A percentile compares a stretch with the other conserved stretches of the same genome.
phyloP scores from a whole-genome alignment of 1,284 basidiomycete genomes.

The Quambalaria eucalypti region DNA sequence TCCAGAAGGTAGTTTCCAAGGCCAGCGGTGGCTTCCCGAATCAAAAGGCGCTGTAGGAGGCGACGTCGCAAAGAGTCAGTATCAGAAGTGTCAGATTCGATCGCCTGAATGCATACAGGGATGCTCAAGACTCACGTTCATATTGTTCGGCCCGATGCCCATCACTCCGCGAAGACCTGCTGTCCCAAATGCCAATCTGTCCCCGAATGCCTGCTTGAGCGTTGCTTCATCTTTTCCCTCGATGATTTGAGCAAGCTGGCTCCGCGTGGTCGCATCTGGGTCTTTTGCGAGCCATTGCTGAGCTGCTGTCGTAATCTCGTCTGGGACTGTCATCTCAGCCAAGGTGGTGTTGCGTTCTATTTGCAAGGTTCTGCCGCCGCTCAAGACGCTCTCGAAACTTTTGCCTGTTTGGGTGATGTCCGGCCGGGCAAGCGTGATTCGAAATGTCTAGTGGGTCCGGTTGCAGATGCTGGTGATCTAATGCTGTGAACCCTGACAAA shows the following conservation, averaged over 20 bases:
- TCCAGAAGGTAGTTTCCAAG: conserved; percentile 23
- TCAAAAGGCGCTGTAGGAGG: conserved; percentile 22
- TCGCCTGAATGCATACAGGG: not conserved
- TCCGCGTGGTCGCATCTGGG: conserved; percentile 19
- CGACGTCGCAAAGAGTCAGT: not conserved
- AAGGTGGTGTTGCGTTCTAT: no score
- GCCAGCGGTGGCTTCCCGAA: conserved; percentile 30
- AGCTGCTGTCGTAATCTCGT: not conserved
- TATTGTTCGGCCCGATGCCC: conserved; percentile 30
- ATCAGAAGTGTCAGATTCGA: not conserved
- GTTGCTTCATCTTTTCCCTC: conserved; percentile 15
- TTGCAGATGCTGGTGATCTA: no score
- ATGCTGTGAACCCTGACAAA: no score
- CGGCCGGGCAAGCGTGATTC: no score
- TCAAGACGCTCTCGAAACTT: no score
- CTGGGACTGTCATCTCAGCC: not conserved
- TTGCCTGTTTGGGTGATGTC: no score
- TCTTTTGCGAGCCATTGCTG: conserved; percentile 26
- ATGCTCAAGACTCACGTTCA: conserved; percentile 24
- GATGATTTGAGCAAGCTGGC: conserved; percentile 17
- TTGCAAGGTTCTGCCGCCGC: no score
- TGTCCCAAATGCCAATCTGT: conserved; percentile 31
- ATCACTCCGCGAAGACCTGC: conserved; percentile 33
- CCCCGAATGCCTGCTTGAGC: conserved; percentile 25
- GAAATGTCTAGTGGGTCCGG: no score